phyloP scores from a whole-genome alignment of 2,329 filamentous ascomycete species.

The Aspergillus sp. region DNA sequence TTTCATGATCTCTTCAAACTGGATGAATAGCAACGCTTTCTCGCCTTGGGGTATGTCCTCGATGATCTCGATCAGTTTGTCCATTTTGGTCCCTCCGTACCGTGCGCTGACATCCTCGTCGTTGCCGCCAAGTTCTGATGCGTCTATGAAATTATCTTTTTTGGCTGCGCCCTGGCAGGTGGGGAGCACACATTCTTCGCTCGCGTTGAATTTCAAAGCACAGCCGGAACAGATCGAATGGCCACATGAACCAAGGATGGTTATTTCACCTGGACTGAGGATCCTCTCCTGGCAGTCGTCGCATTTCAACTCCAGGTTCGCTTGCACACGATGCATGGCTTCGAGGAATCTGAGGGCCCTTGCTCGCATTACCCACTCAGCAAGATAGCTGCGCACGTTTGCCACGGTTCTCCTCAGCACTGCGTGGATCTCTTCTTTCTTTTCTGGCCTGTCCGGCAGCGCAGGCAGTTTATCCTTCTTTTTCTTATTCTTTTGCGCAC shows the following conservation, averaged over 20 bases:
- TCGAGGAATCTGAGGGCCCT: conserved; percentile 26
- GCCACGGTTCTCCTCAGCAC: conserved; percentile 20
- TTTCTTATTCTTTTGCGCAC: not conserved
- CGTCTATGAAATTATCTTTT: conserved; percentile 42
- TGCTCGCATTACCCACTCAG: conserved; percentile 22
- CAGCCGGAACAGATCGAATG: conserved; percentile 52
- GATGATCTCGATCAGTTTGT: conserved; percentile 48
- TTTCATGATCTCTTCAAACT: conserved; percentile 48
- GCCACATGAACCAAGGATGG: conserved; percentile 51
- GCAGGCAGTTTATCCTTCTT: conserved; percentile 3
- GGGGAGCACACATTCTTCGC: conserved; percentile 39
- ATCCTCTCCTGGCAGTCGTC: conserved; percentile 31
- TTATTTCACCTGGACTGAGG: conserved; percentile 31
- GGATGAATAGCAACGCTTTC: conserved; percentile 58
- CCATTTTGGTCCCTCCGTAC: conserved; percentile 50
- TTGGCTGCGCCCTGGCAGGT: conserved; percentile 43
- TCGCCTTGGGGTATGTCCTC: conserved; percentile 42
- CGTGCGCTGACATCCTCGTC: conserved; percentile 18
- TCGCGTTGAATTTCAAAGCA: conserved; percentile 18
- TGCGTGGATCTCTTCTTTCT: conserved; percentile 16
- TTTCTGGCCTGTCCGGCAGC: conserved; percentile 15
- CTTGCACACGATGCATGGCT: conserved; percentile 22
- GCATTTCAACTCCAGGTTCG: conserved; percentile 23
- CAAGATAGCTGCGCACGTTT: conserved; percentile 18
- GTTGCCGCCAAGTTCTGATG: conserved; percentile 35